Evolutionary conservation across 2,329 filamentous ascomycete genomes (phyloP).

Genomic region (Lasiodiplodia hormozganensis): DNA sequence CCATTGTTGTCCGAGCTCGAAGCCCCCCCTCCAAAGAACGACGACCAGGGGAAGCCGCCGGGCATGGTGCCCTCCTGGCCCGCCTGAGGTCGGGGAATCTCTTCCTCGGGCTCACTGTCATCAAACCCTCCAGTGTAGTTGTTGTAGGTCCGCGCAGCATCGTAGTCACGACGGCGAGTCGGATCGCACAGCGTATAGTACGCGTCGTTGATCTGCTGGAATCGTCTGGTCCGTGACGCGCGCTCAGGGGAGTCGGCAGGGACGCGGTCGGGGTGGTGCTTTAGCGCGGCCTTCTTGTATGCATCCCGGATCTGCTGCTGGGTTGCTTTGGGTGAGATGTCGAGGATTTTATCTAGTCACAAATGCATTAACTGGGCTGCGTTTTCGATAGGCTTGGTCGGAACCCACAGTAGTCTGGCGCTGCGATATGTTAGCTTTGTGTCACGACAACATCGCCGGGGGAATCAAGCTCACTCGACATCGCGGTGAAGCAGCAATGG

Average conservation of each 20-base stretch:
- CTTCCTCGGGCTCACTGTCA: constrained; percentile 57
- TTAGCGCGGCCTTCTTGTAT: constrained; percentile 87
- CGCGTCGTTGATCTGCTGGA: constrained; percentile 91
- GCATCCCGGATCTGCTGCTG: constrained; percentile 88
- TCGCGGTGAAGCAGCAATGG: constrained; percentile 13
- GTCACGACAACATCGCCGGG: background rate
- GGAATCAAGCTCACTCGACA: constrained; percentile 30
- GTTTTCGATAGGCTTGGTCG: background rate
- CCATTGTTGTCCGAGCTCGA: constrained; percentile 22
- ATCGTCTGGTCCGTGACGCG: constrained; percentile 78
- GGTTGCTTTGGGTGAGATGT: constrained; percentile 74
- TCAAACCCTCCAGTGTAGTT: constrained; percentile 50
- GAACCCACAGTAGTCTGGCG: constrained; percentile 41
- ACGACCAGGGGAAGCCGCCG: constrained; percentile 77
- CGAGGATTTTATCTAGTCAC: constrained; percentile 74
- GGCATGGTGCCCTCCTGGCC: constrained; percentile 27
- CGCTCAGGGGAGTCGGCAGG: constrained; percentile 84
- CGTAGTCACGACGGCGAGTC: constrained; percentile 80
- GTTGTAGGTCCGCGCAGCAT: constrained; percentile 71
- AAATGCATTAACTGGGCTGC: constrained; percentile 31
- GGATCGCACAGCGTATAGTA: constrained; percentile 90
- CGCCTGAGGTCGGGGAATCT: constrained; percentile 48
- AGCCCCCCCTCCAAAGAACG: constrained; percentile 61
- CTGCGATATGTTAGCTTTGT: constrained; percentile 33
- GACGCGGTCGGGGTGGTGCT: constrained; percentile 93